These are phyloP conservation scores for Leishmania arabica DNA, from an alignment of 208 protist species.

Conservation along the genomic window DNA sequence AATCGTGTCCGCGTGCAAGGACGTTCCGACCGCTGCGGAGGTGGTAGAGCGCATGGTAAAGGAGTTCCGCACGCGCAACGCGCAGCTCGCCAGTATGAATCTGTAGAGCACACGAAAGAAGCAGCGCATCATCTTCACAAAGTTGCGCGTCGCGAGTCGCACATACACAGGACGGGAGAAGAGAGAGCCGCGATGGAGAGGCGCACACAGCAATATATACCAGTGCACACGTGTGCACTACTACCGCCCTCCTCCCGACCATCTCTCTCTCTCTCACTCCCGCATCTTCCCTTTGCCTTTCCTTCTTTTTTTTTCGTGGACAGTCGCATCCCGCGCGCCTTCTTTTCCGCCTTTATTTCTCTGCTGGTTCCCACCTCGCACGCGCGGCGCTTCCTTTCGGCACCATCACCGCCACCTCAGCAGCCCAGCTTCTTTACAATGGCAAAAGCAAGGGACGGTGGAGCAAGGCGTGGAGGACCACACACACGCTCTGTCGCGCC, in stretches of 20 bases:
- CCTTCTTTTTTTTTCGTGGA: background rate
- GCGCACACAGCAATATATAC: too few relatives aligned
- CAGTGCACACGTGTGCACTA: background rate
- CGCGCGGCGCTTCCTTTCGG: background rate
- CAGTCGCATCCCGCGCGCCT: background rate
- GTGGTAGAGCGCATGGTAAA: conserved; percentile 54
- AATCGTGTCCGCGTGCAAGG: conserved; percentile 46
- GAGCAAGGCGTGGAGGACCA: background rate
- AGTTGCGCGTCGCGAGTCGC: background rate
- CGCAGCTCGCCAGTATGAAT: conserved; percentile 18
- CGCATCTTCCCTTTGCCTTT: conserved; percentile 9
- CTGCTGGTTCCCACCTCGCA: background rate
- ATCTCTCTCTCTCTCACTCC: conserved; percentile 7
- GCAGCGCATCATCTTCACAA: background rate
- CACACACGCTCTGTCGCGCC: background rate
- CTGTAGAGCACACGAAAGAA: conserved; percentile 20
- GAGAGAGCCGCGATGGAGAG: background rate
- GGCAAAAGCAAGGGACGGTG: too few relatives aligned
- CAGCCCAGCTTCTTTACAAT: background rate
- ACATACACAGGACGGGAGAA: background rate
- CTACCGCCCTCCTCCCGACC: background rate
- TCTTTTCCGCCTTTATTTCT: background rate
- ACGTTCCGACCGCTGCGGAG: conserved; percentile 41
- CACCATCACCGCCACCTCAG: background rate
- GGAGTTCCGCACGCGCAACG: conserved; percentile 47